Evolutionary conservation across 176 grass and related monocot species (phyloP).

Genomic region (Calamus simplicifolius): DNA sequence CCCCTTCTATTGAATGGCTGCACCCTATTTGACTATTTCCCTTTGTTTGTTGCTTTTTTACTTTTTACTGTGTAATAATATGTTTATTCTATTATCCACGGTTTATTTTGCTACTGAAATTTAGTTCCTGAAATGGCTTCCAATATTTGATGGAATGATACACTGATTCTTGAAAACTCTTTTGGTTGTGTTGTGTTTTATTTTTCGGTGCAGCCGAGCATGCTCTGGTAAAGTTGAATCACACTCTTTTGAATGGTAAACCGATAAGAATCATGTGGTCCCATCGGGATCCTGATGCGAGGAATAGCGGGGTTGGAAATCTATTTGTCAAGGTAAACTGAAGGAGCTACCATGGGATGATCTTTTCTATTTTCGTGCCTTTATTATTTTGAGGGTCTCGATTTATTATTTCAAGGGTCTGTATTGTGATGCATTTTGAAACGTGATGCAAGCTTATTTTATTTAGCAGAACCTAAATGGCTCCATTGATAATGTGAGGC

Average conservation of each 20-base stretch:
- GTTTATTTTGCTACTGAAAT: too few species aligned
- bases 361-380: not conserved
- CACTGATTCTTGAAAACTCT: too few species aligned
- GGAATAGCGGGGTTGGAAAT: conserved; percentile 67
- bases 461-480: conserved; percentile 47
- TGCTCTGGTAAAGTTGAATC: conserved; percentile 57
- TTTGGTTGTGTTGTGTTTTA: too few species aligned
- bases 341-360: not conserved
- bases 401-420: not conserved
- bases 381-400: not conserved
- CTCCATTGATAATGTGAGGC: conserved; percentile 32
- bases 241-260: conserved; percentile 53
- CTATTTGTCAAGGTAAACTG: conserved; percentile 74
- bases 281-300: conserved; percentile 52
- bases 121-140: too few species aligned
- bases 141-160: too few species aligned
- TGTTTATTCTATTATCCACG: too few species aligned
- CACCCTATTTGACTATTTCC: too few species aligned
- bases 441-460: conserved; percentile 1
- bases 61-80: too few species aligned
- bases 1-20: too few species aligned
- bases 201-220: conserved; percentile 19
- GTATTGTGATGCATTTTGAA: not conserved
- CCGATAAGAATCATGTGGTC: conserved; percentile 87
- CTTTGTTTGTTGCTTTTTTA: too few species aligned